Evolutionary conservation across 2,329 filamentous ascomycete genomes (phyloP).

Genomic region (Penicillium sp.): DNA sequence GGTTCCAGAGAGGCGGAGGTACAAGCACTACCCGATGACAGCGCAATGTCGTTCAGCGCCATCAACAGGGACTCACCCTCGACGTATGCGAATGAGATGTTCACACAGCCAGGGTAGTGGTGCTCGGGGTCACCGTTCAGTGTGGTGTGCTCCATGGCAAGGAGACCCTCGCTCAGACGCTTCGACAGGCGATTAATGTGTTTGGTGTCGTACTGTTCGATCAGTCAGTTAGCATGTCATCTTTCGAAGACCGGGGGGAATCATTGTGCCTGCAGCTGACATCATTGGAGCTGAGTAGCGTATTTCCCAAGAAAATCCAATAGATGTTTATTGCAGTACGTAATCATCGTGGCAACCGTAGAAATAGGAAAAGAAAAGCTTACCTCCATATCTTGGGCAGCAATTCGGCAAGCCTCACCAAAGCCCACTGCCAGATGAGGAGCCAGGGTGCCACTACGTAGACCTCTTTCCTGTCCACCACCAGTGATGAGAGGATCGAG

Average conservation of each 20-base stretch:
- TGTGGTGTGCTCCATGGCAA: conserved; percentile 85
- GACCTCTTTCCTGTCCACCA: conserved; percentile 90
- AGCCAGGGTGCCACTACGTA: conserved; percentile 90
- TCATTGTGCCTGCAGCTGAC: conserved; percentile 68
- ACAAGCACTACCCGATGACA: conserved; percentile 95
- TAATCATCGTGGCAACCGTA: conserved; percentile 62
- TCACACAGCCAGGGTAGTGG: conserved; percentile 96
- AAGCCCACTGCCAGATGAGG: conserved; percentile 88
- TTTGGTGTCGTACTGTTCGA: conserved; percentile 78
- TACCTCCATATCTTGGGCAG: conserved; percentile 86
- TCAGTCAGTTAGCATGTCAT: conserved; percentile 8
- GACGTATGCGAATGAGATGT: conserved; percentile 97
- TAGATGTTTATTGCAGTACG: conserved; percentile 75
- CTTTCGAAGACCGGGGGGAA: background rate
- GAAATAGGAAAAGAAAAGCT: conserved; percentile 42
- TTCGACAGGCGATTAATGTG: conserved; percentile 80
- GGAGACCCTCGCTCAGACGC: conserved; percentile 74
- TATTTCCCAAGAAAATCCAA: conserved; percentile 63
- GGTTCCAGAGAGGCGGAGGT: conserved; percentile 96
- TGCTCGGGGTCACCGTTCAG: conserved; percentile 80
- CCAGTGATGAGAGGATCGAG: conserved; percentile 94
- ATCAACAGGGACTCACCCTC: conserved; percentile 97
- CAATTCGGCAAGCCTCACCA: conserved; percentile 91
- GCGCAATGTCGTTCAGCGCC: conserved; percentile 95
- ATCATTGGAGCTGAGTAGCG: conserved; percentile 53